Evolutionary conservation across 768 basidiomycete species (phyloP).

Genomic region (Leccinum barrowsii): DNA sequence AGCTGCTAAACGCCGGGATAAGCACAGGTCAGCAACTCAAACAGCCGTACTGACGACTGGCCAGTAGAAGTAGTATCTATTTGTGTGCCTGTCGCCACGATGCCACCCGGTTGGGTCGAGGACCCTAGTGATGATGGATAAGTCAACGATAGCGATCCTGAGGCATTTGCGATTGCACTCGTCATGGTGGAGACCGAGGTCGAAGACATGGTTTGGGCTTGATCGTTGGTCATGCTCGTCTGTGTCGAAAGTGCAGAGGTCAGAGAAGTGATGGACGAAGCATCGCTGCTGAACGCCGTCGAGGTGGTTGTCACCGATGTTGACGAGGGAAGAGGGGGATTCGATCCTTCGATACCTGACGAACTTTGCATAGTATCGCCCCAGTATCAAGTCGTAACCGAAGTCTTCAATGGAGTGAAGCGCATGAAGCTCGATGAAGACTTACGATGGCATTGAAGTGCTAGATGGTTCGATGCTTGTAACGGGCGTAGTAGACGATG

Average conservation of each 20-base stretch:
- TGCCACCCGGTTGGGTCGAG: constrained; percentile 44
- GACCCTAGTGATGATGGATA: constrained; percentile 45
- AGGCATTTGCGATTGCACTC: constrained; percentile 35
- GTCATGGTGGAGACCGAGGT: constrained; percentile 34
- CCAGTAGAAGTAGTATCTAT: constrained; percentile 19
- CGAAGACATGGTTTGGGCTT: constrained; percentile 42
- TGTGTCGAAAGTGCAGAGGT: constrained; percentile 16
- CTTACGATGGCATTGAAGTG: constrained; percentile 2
- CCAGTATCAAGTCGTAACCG: background rate
- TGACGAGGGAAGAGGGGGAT: background rate
- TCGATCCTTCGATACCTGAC: background rate
- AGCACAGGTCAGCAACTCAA: background rate
- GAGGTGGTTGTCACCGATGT: background rate
- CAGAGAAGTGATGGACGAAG: background rate
- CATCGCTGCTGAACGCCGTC: background rate
- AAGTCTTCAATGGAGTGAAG: background rate
- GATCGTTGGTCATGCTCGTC: constrained; percentile 38
- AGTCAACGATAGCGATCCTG: constrained; percentile 35
- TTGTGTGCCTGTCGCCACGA: constrained; percentile 46
- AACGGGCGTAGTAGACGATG: background rate
- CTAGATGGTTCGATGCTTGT: background rate
- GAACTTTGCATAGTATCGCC: background rate
- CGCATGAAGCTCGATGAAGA: background rate
- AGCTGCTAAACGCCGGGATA: constrained; percentile 35
- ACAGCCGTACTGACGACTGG: constrained; percentile 24